These are phyloP conservation scores for Colletotrichum graminicola DNA, from an alignment of 2,329 filamentous ascomycete genomes.

Conservation along the genomic window DNA sequence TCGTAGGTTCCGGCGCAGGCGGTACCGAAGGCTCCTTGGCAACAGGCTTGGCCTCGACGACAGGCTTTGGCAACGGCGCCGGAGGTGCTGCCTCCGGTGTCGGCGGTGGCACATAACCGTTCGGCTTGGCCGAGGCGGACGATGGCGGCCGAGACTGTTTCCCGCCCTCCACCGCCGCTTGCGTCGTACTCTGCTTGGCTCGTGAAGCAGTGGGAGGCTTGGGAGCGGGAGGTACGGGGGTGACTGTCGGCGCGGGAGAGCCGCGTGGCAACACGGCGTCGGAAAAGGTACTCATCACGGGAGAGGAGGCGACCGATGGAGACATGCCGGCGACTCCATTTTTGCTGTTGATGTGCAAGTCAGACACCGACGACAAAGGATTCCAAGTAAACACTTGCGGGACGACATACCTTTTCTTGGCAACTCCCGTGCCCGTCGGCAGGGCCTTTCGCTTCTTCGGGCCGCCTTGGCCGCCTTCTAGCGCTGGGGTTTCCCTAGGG, in stretches of 20 bases:
- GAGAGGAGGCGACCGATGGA: slow-evolving; percentile 80
- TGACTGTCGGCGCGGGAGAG: slow-evolving; percentile 69
- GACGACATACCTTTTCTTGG: slow-evolving; percentile 78
- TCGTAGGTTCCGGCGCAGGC: slow-evolving; percentile 31
- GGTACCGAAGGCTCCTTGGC: slow-evolving; percentile 46
- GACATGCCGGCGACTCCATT: slow-evolving; percentile 67
- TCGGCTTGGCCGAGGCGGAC: slow-evolving; percentile 70
- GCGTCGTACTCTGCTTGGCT: slow-evolving; percentile 80
- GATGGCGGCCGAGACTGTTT: slow-evolving; percentile 68
- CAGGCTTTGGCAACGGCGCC: slow-evolving; percentile 15
- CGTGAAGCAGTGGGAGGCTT: slow-evolving; percentile 70
- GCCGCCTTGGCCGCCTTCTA: slow-evolving; percentile 68
- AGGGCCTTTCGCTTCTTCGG: slow-evolving; percentile 80
- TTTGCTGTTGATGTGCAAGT: slow-evolving; percentile 46
- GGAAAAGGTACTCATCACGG: slow-evolving; percentile 76
- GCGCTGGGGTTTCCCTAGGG: slow-evolving; percentile 75
- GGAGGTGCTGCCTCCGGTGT: slow-evolving; percentile 54
- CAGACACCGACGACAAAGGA: slow-evolving; percentile 23
- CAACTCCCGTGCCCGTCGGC: slow-evolving; percentile 73
- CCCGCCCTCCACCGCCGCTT: slow-evolving; percentile 67
- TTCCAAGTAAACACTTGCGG: neutral
- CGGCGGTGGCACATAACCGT: slow-evolving; percentile 56
- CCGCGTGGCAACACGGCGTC: slow-evolving; percentile 67
- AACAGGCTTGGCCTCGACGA: slow-evolving; percentile 19
- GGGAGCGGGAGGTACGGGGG: slow-evolving; percentile 23